Base-by-base conservation (phyloP, 2,329 filamentous ascomycete species). In the Aspergillaceae sp. region DNA sequence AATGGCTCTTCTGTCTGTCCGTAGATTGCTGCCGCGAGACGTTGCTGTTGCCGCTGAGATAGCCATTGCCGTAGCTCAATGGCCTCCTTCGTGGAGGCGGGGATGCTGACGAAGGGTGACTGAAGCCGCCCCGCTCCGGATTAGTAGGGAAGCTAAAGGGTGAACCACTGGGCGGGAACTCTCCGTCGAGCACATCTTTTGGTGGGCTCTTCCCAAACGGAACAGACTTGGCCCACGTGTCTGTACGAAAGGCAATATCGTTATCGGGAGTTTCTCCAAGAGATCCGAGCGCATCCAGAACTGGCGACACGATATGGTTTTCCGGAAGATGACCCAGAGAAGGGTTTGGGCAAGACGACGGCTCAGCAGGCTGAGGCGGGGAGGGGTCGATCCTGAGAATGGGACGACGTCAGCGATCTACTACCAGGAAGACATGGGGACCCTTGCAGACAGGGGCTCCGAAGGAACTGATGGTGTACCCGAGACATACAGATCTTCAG, bases 201-300 rank as follows among this genome's bases (percentile, higher is more conserved):
- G 70, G 68, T n/a, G 70, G 69, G 40, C 67, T 72, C 45, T 67
- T 68, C 26, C 68, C 66, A 54, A 64, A 71, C 0, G 70, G 68
- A n/a, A 72, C 63, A 8, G 67, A 64, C 44, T 65, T 64, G 33
- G 68, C 64, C 70, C 70, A 73, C n/a, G 63, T 68, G 53, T 65
- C 66, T 4, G 68, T 71, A 38, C 67, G 60, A 36, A 58, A 55
- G 30, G 55, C 56, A 5, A 66, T 57, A 41, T 70, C 65, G 37
- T 59, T 62, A 19, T 64, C 62, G 5, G 56, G 54, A 10, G 58
- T 54, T 28, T 59, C 58, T 41, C 52, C 54, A 29, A 67, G 52
- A 9, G 64, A 60, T 19, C 56, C 65, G 10, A 70, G 56, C 10
- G 63, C 63, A 49, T 67, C 63, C 40, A 70, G 58, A n/a, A 64